Base-by-base conservation (phyloP, 176 grass and related monocot genomes). In the Phoenix dactylifera region DNA sequence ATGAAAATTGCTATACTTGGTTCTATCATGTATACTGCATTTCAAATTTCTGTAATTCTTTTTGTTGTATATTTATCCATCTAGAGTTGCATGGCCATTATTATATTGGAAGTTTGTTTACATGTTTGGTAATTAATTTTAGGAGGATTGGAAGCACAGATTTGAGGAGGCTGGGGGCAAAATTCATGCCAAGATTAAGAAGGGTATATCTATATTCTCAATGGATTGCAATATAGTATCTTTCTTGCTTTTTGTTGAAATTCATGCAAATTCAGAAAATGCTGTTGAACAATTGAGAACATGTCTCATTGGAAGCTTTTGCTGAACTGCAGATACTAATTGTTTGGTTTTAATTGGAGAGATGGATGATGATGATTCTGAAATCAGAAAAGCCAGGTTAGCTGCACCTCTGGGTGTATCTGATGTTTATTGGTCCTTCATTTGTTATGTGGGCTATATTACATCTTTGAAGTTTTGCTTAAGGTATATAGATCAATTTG, bases 341-440 rank as follows among this genome's bases (percentile, higher is more conserved):
- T 90, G 92, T 80, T 74, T 96, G 75, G 74, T 90, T 72, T 76
- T 80, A 66, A 82, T 65, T 49, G 81, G 78, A 51, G 92, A 85
- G 65, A 26, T 88, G 51, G 61, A 82, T 68, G 75, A 80, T 48
- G 66, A 87, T 51, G 74, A 87, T 70, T 44, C 73, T 72, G 80
- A 96, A 90, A 80, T 85, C 49, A 88, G 56, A 72, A 96, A 77
- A 96, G 83, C 92, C 62, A 96, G 92, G 92, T 96, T 51, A 56
- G 17, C 51, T 4, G 0, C 17, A 50, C 69, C 51, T 76, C 18
- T 75, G 26, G 18, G 17, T 68, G 52, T 12, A 30, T 44, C 32
- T 54, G 58, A 73, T 62, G 10, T 79, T 64, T 16, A 24, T 66
- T 57, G 18, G 28, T 30, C 28, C 15, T 24, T 51, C 15, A 25